A percentile compares a stretch with the other conserved stretches of the same genome.
Evolutionary conservation across 352 stramenopile species (phyloP).

Genomic region (Pythium brassicae): DNA sequence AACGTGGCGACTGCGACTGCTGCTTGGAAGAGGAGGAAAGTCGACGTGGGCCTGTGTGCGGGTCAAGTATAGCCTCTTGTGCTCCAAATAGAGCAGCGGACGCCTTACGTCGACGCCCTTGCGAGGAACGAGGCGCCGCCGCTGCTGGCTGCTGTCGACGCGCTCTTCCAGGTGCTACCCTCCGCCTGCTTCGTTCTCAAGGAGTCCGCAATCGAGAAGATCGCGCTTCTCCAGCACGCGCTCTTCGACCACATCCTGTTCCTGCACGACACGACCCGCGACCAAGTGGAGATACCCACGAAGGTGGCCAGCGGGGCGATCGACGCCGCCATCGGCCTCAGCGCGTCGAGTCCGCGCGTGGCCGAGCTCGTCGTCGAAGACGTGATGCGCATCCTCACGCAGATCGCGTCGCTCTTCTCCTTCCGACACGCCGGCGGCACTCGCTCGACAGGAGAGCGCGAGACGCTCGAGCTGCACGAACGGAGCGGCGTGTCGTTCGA

Average conservation of each 20-base stretch:
- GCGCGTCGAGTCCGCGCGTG: background rate
- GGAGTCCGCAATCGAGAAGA: constrained; percentile 27
- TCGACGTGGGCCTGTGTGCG: too few relatives aligned
- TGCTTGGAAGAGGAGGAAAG: background rate
- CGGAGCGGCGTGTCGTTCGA: constrained; percentile 19
- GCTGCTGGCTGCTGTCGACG: constrained; percentile 19
- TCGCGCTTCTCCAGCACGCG: constrained; percentile 23
- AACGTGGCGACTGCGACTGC: background rate
- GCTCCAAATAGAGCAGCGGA: constrained; percentile 31
- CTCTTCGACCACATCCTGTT: constrained; percentile 43
- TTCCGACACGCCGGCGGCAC: constrained; percentile 22
- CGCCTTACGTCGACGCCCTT: constrained; percentile 26
- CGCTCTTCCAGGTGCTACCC: constrained; percentile 28
- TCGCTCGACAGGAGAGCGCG: background rate
- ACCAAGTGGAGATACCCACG: constrained; percentile 20
- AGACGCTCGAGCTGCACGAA: constrained; percentile 18
- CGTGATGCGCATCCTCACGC: constrained; percentile 25
- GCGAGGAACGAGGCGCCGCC: constrained; percentile 16
- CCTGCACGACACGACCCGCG: constrained; percentile 18
- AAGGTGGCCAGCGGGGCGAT: constrained; percentile 22
- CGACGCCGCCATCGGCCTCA: constrained; percentile 19
- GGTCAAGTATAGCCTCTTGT: too few relatives aligned
- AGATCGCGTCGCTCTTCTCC: constrained; percentile 28
- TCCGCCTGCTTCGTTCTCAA: constrained; percentile 44
- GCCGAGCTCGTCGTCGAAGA: constrained; percentile 27